Evolutionary conservation across 176 grass and related monocot species (phyloP).

Genomic region (Luzula sylvatica): DNA sequence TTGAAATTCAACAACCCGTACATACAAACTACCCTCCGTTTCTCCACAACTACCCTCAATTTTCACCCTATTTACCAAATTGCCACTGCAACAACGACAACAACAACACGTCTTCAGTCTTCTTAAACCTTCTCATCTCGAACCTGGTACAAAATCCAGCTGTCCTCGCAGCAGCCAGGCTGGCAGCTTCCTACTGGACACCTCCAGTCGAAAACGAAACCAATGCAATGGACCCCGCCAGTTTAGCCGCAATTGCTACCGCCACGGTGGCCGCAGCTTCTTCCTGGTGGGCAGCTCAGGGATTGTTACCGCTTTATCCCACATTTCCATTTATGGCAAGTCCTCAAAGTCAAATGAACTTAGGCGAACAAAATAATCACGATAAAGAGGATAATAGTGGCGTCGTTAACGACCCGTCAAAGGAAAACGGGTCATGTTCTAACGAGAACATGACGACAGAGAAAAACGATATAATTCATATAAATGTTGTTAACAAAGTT

Average conservation of each 20-base stretch:
- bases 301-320: constrained; percentile 72
- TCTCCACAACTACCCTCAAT: constrained; percentile 33
- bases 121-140: constrained; percentile 72
- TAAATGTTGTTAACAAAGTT: constrained; percentile 23
- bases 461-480: constrained; percentile 22
- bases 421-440: constrained; percentile 22
- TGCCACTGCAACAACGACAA: constrained; percentile 41
- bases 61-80: constrained; percentile 35
- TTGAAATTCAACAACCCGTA: constrained; percentile 13
- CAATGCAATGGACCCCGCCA: constrained; percentile 37
- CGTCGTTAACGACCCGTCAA: constrained; percentile 15
- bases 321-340: not conserved
- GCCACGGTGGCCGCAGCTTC: constrained; percentile 83
- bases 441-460: constrained; percentile 37
- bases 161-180: constrained; percentile 54
- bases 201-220: constrained; percentile 29
- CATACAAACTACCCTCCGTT: constrained; percentile 19
- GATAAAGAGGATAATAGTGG: constrained; percentile 23
- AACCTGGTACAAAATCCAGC: constrained; percentile 78
- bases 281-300: constrained; percentile 92
- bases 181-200: constrained; percentile 79
- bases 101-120: constrained; percentile 50
- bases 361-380: too few relatives aligned
- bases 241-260: constrained; percentile 54
- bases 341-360: too few relatives aligned